Evolutionary conservation across 106 monocot genomes (phyloP), one percentile per base, ranked within the genome.

Genomic region (Phalaenopsis equestris): DNA sequence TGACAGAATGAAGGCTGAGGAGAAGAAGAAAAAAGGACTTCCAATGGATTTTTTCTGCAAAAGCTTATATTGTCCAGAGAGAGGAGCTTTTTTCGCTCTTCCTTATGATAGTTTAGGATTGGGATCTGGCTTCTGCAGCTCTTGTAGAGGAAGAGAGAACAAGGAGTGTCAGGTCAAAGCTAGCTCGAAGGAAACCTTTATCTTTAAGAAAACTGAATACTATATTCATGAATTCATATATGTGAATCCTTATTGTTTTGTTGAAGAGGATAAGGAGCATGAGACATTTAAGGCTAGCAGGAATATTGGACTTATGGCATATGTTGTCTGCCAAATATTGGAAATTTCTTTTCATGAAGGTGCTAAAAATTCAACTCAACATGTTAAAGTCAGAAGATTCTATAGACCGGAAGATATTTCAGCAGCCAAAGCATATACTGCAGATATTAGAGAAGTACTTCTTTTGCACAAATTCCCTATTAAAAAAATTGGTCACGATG

Each of bases 361-460:
- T 23, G 85, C 87, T 37, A 92, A 83, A 64, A 41, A 91, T 81
- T 61, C 85, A 19, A 82, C 77, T 17, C 74, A 76, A 79, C 80
- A 88, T 72, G 43, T 97, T 12, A 97, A 92, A 78, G 89, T 90
- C 18, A 84, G 94, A 84, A 86, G 97, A 84, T 94, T 92, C 88
- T 97, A 97, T 77, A 88, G 97, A 77, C 97, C 97, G 38, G 97
- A 97, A 80, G 94, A 97, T 86, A 74, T 94, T 76, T 94, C 97
- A 55, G 46, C 92, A 64, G 78, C 80, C 67, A 94, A 97, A 80
- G 94, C 94, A 56, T 90, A 97, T 64, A 49, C 73, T 83, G 94
- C 94, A 39, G 97, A 97, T 84, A 87, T 97, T 48, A 94, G 97
- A 94, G 97, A 97, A 82, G 96, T 94, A 80, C 80, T 78, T 78